Evolutionary conservation across 306 rosid genomes (phyloP), one percentile per base, ranked within the genome.

Genomic region (peach (Prunus persica)): DNA sequence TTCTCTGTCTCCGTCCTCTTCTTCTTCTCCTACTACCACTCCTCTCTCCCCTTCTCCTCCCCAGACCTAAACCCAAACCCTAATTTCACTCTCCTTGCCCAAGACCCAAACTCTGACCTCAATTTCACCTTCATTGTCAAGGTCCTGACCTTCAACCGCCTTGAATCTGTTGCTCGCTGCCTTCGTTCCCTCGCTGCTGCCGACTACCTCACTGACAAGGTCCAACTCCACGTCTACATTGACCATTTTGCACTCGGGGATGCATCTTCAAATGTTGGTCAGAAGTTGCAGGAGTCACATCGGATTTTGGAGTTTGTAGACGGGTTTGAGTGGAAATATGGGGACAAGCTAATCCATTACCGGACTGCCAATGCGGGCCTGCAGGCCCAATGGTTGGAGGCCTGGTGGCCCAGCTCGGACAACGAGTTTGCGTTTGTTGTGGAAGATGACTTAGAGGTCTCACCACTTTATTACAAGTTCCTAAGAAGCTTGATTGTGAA

Each of bases 381-480:
- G 75, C 98, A 94, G 80, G 94, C 97, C n/a, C 98, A 94, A 85
- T 94, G 98, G 97, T 77, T 94, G 89, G 98, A 94, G 80, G 91
- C 96, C 4, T 94, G 98, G 98, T 94, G 98, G 98, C 98, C 97
- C 6, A 70, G 84, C 77, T 86, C 93, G 38, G 91, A 90, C 60
- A 52, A 94, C 49, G 95, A 94, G 88, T 92, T 94, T 60, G 90
- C 88, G 0, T 94, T 94, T 68, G 82, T 94, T 0, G 96, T 94
- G 30, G 98, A 94, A 79, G 97, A 94, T 80, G 98, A 94, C 80
- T 80, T 92, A 89, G 98, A 94, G 83, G 90, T 90, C 62, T 94
- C 97, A 38, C 83, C 93, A 66, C 89, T 94, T 61, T 94, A 92
- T 76, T 94, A 90, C 65, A 86, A 85, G 91, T 94, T 89, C 34